A percentile compares a stretch with the other conserved stretches of the same genome.
phyloP scores from a whole-genome alignment of 2,329 filamentous ascomycete species.

The Zarea fungicola region DNA sequence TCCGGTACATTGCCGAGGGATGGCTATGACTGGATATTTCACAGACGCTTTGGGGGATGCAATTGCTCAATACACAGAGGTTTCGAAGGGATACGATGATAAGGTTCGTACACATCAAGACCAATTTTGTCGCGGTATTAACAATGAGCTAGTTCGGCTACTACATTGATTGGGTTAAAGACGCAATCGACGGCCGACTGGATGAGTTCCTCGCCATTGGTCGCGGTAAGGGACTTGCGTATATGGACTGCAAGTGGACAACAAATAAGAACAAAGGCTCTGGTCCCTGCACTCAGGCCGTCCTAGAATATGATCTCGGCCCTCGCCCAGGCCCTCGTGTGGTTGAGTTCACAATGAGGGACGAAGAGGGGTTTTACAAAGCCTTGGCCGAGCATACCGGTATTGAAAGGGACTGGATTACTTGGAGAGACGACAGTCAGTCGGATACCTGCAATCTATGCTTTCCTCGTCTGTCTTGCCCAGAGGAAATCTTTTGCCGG shows the following conservation, averaged over 20 bases:
- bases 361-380: slow-evolving; percentile 6
- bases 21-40: too few relatives aligned
- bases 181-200: neutral
- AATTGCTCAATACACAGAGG: neutral
- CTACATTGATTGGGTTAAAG: neutral
- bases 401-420: slow-evolving; percentile 9
- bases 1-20: neutral
- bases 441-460: neutral
- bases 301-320: neutral
- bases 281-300: neutral
- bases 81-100: neutral
- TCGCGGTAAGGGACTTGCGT: neutral
- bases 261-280: neutral
- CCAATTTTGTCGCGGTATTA: neutral
- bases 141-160: neutral
- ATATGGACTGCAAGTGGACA: neutral
- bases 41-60: neutral
- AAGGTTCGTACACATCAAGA: neutral
- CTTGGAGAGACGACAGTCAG: neutral
- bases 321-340: neutral
- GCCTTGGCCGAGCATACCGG: neutral
- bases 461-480: too few relatives aligned
- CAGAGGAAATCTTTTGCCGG: neutral
- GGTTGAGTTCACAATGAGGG: neutral
- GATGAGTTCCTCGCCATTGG: neutral